Base-by-base conservation (phyloP, 345 rosid species). In the Citrus maxima region DNA sequence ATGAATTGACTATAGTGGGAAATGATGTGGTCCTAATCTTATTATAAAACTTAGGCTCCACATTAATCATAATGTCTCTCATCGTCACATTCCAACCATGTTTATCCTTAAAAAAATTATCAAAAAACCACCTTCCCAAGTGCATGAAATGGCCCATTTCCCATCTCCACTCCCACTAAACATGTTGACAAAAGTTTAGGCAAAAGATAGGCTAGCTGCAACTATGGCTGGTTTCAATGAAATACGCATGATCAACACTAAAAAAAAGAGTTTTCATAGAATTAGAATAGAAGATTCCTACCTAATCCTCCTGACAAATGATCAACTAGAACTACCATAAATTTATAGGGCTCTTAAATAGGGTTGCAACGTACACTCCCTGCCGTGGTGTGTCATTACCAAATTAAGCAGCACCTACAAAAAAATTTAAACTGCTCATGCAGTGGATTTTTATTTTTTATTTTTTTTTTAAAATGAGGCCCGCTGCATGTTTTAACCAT, bases 1-100 rank as follows among this genome's bases (percentile, higher is more conserved):
- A 51, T 40, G 38, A 63, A 19, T 64, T 56, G 78, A 58, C 35
- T 54, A 56, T 69, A 56, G 73, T 71, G 83, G 72, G 73, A n/a
- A 75, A 75, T 74, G 84, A 73, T 65, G 82, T 78, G 81, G 83
- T 86, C 89, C 85, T 78, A 81, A 80, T 76, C 67, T 67, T 25
- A 7, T 70, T 42, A 71, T 35, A 35, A 62, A 64, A 19, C 63
- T 21, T 69, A 83, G 81, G 87, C 87, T 85, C 92, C 86, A 85
- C 84, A 54, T 46, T 83, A 82, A 88, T 87, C 75, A 87, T 87
- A 81, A 78, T 84, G 85, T 78, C 85, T 78, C 73, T 79, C 73
- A 75, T 81, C 88, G 74, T 85, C 83, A 84, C 87, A 87, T 85
- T 82, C 84, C 83, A 82, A 81, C 67, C 60, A 76, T 84, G 72